Percentiles rank a stretch among this genome's conserved stretches.
Evolutionary conservation across 441 rosid genomes (phyloP).

Genomic region (Aleurites moluccanus): DNA sequence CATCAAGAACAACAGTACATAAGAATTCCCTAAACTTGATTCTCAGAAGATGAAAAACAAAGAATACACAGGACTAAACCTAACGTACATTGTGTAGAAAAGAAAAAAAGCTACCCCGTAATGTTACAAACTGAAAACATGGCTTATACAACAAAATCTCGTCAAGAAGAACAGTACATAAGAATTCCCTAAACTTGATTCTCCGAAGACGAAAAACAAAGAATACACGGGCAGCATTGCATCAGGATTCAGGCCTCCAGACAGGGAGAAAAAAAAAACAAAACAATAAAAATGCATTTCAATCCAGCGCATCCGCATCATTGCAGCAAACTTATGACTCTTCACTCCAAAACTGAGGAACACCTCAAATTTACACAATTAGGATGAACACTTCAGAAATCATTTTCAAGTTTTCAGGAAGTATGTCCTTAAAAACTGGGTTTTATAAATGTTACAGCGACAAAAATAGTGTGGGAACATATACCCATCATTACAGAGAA

Average conservation of each 20-base stretch:
- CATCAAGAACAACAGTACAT: no score
- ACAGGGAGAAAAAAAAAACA: not conserved
- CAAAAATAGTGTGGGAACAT: constrained; percentile 23
- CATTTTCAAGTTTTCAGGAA: constrained; percentile 2
- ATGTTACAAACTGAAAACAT: constrained; percentile 16
- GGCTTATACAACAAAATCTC: constrained; percentile 18
- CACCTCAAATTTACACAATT: not conserved
- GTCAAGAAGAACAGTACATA: constrained; percentile 11
- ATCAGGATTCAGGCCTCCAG: constrained; percentile 14
- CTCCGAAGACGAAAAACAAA: not conserved
- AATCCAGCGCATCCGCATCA: constrained; percentile 12
- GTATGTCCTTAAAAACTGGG: not conserved
- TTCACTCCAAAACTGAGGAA: not conserved
- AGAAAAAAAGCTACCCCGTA: no score
- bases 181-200: constrained; percentile 14
- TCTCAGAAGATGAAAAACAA: no score
- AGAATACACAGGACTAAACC: no score
- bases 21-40: no score
- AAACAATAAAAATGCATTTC: constrained; percentile 4
- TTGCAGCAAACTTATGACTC: constrained; percentile 25
- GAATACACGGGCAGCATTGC: constrained; percentile 14
- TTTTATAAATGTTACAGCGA: constrained; percentile 22
- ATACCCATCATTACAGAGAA: constrained; percentile 12
- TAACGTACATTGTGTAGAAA: no score
- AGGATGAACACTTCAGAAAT: not conserved